phyloP scores from a whole-genome alignment of 2,329 filamentous ascomycete species.

The Fonsecaea monophora region DNA sequence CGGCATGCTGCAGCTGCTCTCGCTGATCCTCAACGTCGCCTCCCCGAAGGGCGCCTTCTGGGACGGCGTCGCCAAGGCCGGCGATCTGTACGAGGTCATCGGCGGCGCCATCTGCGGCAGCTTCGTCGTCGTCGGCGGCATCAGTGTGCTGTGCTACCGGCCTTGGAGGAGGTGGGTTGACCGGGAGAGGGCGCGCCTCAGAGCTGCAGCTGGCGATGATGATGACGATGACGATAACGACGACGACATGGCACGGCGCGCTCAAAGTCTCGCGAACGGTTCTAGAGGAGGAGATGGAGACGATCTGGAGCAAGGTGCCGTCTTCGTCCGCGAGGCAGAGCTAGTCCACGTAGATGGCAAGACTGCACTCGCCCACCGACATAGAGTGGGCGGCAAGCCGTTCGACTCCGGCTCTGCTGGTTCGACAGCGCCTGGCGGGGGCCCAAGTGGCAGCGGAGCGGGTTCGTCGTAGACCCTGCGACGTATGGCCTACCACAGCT shows the following conservation, averaged over 20 bases:
- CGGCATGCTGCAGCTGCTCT: conserved; percentile 82
- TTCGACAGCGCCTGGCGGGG: background rate
- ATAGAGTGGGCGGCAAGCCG: conserved; percentile 9
- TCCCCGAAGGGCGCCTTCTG: conserved; percentile 72
- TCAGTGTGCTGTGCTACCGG: conserved; percentile 76
- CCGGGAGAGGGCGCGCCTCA: conserved; percentile 34
- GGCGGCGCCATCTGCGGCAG: conserved; percentile 85
- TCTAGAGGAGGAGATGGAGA: background rate
- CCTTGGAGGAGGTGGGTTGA: conserved; percentile 75
- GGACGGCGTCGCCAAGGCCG: conserved; percentile 79
- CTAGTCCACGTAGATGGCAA: conserved; percentile 19
- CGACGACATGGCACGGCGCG: background rate
- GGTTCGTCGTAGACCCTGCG: background rate
- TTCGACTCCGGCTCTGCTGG: conserved; percentile 7
- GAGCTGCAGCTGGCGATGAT: background rate
- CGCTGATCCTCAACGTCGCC: conserved; percentile 76
- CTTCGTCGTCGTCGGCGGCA: conserved; percentile 77
- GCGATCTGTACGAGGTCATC: conserved; percentile 84
- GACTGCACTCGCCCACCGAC: background rate
- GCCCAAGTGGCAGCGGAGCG: background rate
- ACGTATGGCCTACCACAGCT: too few relatives aligned
- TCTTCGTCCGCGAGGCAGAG: conserved; percentile 20
- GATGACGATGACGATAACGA: conserved; percentile 2
- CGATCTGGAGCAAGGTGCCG: background rate
- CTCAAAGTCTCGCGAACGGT: background rate